Conservation (phyloP, 768 basidiomycete species). For the Megacollybia marginata region DNA sequence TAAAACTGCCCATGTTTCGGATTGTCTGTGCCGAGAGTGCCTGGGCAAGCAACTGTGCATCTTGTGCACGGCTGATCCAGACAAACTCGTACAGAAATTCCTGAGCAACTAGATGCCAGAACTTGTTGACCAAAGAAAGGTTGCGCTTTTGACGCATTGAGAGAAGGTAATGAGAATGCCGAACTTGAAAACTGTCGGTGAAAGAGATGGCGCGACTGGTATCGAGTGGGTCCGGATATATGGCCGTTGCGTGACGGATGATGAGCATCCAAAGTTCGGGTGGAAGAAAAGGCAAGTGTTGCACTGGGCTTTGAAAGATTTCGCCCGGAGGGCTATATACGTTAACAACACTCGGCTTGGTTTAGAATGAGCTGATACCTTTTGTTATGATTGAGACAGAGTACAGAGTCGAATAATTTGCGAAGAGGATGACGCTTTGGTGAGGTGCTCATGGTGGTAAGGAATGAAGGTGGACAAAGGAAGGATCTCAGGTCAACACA, state of each 20-base stretch:
- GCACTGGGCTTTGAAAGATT: neutral
- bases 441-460: neutral
- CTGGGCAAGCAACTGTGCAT: constrained; percentile 41
- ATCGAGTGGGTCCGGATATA: constrained; percentile 34
- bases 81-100: constrained; percentile 60
- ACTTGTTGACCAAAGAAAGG: constrained; percentile 46
- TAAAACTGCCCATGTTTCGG: constrained; percentile 35
- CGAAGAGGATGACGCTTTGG: neutral
- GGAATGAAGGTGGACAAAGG: no score
- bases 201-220: constrained; percentile 50
- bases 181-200: constrained; percentile 34
- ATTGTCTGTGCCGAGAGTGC: constrained; percentile 24
- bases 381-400: neutral
- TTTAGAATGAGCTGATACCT: neutral
- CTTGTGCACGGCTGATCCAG: constrained; percentile 53
- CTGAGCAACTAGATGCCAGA: constrained; percentile 48
- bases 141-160: constrained; percentile 42
- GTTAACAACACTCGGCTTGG: neutral
- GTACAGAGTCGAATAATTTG: neutral
- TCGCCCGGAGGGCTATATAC: neutral
- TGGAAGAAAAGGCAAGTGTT: constrained; percentile 37
- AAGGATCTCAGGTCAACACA: no score
- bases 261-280: constrained; percentile 63
- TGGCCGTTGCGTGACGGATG: constrained; percentile 46
- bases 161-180: constrained; percentile 34